Base-by-base conservation (phyloP, 2,329 filamentous ascomycete species). In the Dendrostoma leiphaemia region DNA sequence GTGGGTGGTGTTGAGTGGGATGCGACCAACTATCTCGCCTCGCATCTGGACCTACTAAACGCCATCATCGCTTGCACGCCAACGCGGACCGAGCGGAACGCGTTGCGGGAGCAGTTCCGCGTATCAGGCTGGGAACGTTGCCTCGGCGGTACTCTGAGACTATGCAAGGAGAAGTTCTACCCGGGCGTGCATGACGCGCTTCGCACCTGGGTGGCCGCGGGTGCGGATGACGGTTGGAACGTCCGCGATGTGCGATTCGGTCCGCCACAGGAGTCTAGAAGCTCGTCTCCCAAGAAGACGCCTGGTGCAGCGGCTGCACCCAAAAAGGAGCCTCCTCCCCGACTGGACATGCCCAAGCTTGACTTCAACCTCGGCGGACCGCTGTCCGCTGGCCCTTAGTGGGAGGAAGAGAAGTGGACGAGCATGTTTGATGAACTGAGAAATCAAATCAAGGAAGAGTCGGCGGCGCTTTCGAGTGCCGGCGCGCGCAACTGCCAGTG, bases 1-100 rank as follows among this genome's bases (percentile, higher is more conserved):
- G 92, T 97, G 38, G 94, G 94, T 46, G 93, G 94, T 51, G 94
- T 97, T 9, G 94, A 99, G 71, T 97, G 94, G 94, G 94, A 97
- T 67, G 94, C 94, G 3, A 97, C 94, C 9, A 97, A 96, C 71
- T 97, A 97, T 68, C 79, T 97, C 10, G 91, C 93, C 17, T 90
- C 89, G 0, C 93, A 99, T 65, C 80, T 99, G 9, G 94, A 97
- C 65, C 84, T 99, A 10, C 74, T 97, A 63, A 99, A 97, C 65
- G 93, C 91, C 28, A 84, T 97, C 53, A 74, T 97, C 54, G 90
- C 93, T 1, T 93, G 88, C 55, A 81, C 94, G 1, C 87, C 90
- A 1, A 86, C 85, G 0, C 63, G 68, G 2, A 71, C 80, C 23
- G 85, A 89, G 54, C 89, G 94, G 56, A 97, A 96, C 70, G 68